phyloP scores from a whole-genome alignment of 2,329 filamentous ascomycete species.

The Talaromyces sp. region DNA sequence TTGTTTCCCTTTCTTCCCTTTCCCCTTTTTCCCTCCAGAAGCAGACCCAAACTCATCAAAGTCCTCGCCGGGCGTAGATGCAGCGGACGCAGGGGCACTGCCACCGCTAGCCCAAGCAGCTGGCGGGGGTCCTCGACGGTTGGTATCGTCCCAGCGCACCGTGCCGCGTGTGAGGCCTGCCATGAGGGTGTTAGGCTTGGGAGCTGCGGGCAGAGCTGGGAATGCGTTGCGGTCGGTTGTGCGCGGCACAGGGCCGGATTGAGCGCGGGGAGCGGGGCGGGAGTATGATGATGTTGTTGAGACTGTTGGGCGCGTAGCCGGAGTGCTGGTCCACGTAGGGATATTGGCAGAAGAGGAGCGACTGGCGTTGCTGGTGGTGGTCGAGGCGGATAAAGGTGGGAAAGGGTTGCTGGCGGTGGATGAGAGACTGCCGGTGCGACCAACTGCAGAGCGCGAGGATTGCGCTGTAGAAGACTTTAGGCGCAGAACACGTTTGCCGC shows the following conservation, averaged over 20 bases:
- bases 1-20: conserved; percentile 33
- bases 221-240: conserved; percentile 57
- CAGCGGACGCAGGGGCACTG: conserved; percentile 6
- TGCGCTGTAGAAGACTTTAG: conserved; percentile 65
- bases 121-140: conserved; percentile 23
- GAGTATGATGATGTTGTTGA: conserved; percentile 23
- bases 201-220: conserved; percentile 73
- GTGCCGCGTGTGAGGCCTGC: conserved; percentile 43
- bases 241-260: conserved; percentile 11
- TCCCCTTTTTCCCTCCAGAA: conserved; percentile 22
- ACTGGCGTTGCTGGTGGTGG: conserved; percentile 13
- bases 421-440: conserved; percentile 51
- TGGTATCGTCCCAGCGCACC: conserved; percentile 38
- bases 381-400: conserved; percentile 35
- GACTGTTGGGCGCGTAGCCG: conserved; percentile 17
- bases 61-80: conserved; percentile 6
- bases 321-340: conserved; percentile 11
- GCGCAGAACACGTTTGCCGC: conserved; percentile 57
- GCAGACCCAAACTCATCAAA: conserved; percentile 1
- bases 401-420: conserved; percentile 38
- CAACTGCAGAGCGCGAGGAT: conserved; percentile 57
- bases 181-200: conserved; percentile 59
- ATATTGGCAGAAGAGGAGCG: neutral
- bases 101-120: conserved; percentile 33
- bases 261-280: conserved; percentile 16